These are phyloP conservation scores for Theileria annulata DNA, from an alignment of 169 alveolate genomes.

Conservation along the genomic window DNA sequence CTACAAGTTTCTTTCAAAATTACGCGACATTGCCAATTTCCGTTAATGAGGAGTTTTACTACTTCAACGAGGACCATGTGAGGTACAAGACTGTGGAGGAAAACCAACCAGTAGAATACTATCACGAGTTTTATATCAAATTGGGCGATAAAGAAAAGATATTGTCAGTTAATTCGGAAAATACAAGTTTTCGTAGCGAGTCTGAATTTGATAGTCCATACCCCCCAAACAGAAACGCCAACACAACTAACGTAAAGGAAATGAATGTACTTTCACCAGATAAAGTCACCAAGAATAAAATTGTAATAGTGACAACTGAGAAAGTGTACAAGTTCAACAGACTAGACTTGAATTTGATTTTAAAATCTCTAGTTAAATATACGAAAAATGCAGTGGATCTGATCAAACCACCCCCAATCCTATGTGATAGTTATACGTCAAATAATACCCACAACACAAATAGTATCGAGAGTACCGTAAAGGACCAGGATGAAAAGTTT, in stretches of 20 bases:
- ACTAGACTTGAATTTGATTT: neutral
- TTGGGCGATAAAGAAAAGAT: conserved; percentile 42
- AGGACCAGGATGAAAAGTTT: neutral
- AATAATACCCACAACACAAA: neutral
- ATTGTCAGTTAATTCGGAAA: neutral
- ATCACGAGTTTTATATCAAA: conserved; percentile 40
- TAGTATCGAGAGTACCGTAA: no score
- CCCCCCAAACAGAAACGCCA: no score
- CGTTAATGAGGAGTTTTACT: conserved; percentile 39
- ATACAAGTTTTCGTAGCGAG: neutral
- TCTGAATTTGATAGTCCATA: no score
- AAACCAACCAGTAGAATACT: conserved; percentile 48
- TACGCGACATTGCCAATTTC: conserved; percentile 33
- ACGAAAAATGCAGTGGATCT: conserved; percentile 7
- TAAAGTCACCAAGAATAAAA: neutral
- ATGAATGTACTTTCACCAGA: neutral
- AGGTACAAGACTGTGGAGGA: neutral
- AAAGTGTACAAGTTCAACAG: conserved; percentile 10
- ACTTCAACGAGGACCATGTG: neutral
- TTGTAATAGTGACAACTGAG: conserved; percentile 1
- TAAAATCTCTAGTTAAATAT: conserved; percentile 13
- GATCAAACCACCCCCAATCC: conserved; percentile 10
- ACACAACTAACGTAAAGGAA: no score
- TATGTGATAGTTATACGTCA: neutral
- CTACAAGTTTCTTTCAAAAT: conserved; percentile 36